phyloP scores from a whole-genome alignment of 371 early-diverging fungal species.

The Mortierella sp. region DNA sequence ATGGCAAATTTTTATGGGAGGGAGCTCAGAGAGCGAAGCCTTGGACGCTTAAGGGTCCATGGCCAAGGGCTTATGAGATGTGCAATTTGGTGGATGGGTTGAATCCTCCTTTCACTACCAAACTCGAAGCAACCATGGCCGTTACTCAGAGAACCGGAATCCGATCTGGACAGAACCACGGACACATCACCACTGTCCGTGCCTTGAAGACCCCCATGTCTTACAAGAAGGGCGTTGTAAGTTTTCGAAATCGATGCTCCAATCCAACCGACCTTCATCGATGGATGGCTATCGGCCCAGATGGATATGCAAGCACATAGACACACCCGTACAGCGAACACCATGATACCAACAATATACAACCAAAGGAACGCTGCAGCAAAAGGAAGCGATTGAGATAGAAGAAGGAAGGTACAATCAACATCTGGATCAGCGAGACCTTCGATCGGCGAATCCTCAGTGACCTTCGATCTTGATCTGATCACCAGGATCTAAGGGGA shows the following conservation, averaged over 20 bases:
- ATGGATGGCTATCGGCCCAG: conserved; percentile 18
- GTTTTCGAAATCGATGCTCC: too few relatives aligned
- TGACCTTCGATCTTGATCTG: conserved; percentile 82
- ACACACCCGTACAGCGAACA: too few relatives aligned
- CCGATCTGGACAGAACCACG: conserved; percentile 83
- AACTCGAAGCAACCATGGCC: conserved; percentile 59
- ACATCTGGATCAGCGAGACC: too few relatives aligned
- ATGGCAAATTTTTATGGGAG: conserved; percentile 25
- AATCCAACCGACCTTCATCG: too few relatives aligned
- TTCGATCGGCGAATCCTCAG: too few relatives aligned
- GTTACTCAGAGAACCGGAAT: conserved; percentile 78
- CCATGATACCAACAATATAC: too few relatives aligned
- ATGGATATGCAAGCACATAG: too few relatives aligned
- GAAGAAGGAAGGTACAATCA: too few relatives aligned
- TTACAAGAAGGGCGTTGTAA: conserved; percentile 86
- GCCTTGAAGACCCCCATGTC: conserved; percentile 82
- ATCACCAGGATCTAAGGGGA: conserved; percentile 55
- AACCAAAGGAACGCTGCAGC: too few relatives aligned
- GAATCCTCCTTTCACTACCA: conserved; percentile 20
- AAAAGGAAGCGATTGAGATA: too few relatives aligned
- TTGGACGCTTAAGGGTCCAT: conserved; percentile 4
- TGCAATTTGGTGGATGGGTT: background rate
- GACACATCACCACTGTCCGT: conserved; percentile 88
- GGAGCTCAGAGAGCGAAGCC: background rate
- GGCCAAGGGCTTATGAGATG: conserved; percentile 5